Evolutionary conservation across 371 early-diverging fungal species (phyloP).

Genomic region (Rhizopus arrhizus): DNA sequence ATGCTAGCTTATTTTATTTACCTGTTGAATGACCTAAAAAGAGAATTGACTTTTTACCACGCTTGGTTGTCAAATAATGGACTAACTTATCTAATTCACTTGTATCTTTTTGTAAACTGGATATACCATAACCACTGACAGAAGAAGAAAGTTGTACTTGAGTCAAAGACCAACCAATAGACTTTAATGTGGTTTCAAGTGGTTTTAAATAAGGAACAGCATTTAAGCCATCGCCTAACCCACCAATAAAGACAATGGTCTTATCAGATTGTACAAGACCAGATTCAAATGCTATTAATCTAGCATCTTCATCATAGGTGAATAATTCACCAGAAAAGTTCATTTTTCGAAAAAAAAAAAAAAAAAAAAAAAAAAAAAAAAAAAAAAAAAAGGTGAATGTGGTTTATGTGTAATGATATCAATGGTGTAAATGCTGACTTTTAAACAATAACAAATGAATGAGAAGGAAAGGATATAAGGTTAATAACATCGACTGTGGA

Average conservation of each 20-base stretch:
- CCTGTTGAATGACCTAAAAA: slow-evolving; percentile 61
- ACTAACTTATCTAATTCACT: slow-evolving; percentile 50
- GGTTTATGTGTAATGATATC: no score
- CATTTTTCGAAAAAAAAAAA: slow-evolving; percentile 13
- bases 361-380: slow-evolving; percentile 9
- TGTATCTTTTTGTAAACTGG: slow-evolving; percentile 43
- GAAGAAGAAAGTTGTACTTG: slow-evolving; percentile 57
- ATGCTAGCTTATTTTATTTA: slow-evolving; percentile 4
- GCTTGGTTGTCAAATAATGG: slow-evolving; percentile 29
- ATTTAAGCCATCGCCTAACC: slow-evolving; percentile 54
- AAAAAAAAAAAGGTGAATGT: background rate
- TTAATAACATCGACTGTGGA: slow-evolving; percentile 20
- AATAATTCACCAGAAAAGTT: slow-evolving; percentile 25
- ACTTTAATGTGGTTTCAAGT: slow-evolving; percentile 28
- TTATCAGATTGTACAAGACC: slow-evolving; percentile 34
- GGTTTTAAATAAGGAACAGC: slow-evolving; percentile 48
- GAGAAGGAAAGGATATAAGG: background rate
- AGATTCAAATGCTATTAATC: slow-evolving; percentile 53
- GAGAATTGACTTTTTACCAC: slow-evolving; percentile 45
- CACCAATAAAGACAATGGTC: slow-evolving; percentile 52
- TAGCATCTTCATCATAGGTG: slow-evolving; percentile 17
- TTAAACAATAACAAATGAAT: slow-evolving; percentile 6
- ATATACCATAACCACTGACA: slow-evolving; percentile 52
- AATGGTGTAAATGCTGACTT: background rate
- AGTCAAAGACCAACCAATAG: slow-evolving; percentile 44